Percentiles rank a stretch among this genome's conserved stretches.
Conservation (phyloP, 2,329 filamentous ascomycete genomes). For the Penicillium expansum region DNA sequence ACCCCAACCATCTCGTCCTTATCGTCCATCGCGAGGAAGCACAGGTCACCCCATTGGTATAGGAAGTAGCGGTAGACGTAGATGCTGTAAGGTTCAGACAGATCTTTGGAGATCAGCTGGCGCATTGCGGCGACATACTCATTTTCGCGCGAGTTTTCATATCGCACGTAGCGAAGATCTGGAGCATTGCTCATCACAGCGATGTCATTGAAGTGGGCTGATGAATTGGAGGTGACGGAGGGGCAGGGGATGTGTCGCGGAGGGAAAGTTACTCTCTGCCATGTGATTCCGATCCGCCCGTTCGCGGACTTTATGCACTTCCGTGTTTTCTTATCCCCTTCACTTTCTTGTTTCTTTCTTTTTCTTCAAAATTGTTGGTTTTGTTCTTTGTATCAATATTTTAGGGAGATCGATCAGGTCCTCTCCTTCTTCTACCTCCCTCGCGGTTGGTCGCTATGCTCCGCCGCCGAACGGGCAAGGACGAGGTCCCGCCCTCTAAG, state of each 20-base stretch:
- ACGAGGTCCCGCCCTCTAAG: slow-evolving; percentile 27
- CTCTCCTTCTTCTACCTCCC: slow-evolving; percentile 5
- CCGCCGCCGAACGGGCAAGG: slow-evolving; percentile 43
- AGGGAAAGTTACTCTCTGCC: slow-evolving; percentile 14
- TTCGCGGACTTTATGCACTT: slow-evolving; percentile 11
- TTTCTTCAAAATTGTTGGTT: background rate
- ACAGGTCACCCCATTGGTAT: slow-evolving; percentile 97
- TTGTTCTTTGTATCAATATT: background rate
- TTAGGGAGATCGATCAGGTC: slow-evolving; percentile 5
- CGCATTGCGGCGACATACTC: slow-evolving; percentile 80
- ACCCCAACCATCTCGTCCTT: slow-evolving; percentile 69
- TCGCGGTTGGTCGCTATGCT: slow-evolving; percentile 32
- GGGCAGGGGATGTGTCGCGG: background rate
- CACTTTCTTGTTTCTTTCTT: slow-evolving; percentile 5
- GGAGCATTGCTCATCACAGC: slow-evolving; percentile 34
- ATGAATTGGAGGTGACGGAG: slow-evolving; percentile 1
- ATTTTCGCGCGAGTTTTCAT: slow-evolving; percentile 58
- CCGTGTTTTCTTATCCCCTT: slow-evolving; percentile 7
- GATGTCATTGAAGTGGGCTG: slow-evolving; percentile 16
- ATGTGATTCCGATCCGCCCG: slow-evolving; percentile 27
- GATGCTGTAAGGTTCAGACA: slow-evolving; percentile 98
- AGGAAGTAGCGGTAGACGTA: slow-evolving; percentile 99
- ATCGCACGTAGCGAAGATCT: slow-evolving; percentile 57
- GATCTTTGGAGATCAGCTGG: slow-evolving; percentile 87
- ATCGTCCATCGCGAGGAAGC: slow-evolving; percentile 71